Percentiles rank a stretch among this genome's conserved stretches.
These are phyloP conservation scores for Diophrys appendiculata DNA, from an alignment of 73 alveolate species.

Conservation along the genomic window DNA sequence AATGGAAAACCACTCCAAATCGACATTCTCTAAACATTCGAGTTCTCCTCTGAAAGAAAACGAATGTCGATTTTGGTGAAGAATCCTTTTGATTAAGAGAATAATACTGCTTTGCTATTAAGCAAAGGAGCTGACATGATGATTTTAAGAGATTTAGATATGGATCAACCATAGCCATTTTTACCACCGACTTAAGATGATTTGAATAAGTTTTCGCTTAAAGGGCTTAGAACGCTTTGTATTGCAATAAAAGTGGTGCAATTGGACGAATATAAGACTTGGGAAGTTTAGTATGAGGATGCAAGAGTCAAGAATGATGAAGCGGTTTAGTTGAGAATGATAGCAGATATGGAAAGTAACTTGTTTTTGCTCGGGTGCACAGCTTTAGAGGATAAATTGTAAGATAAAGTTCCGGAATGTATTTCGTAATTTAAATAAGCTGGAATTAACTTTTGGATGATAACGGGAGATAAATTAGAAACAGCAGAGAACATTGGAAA, in stretches of 20 bases:
- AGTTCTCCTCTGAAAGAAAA: slow-evolving; percentile 90
- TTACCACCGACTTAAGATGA: slow-evolving; percentile 67
- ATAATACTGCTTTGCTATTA: slow-evolving; percentile 58
- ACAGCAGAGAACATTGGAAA: slow-evolving; percentile 96
- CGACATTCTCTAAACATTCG: slow-evolving; percentile 76
- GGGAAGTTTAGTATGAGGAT: slow-evolving; percentile 70
- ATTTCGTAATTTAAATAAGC: slow-evolving; percentile 90
- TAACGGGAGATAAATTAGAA: slow-evolving; percentile 96
- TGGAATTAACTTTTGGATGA: slow-evolving; percentile 96
- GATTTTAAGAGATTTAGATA: slow-evolving; percentile 49
- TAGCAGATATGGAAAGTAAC: slow-evolving; percentile 72
- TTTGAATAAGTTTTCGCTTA: slow-evolving; percentile 65
- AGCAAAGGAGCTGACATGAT: slow-evolving; percentile 92
- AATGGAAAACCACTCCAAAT: slow-evolving; percentile 58
- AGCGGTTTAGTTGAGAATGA: slow-evolving; percentile 28
- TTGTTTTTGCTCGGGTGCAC: slow-evolving; percentile 86
- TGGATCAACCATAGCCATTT: slow-evolving; percentile 40
- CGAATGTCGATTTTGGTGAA: slow-evolving; percentile 82
- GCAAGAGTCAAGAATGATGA: slow-evolving; percentile 28
- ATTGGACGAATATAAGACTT: slow-evolving; percentile 56
- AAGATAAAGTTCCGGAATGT: slow-evolving; percentile 94
- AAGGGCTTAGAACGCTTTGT: slow-evolving; percentile 92
- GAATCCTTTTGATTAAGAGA: slow-evolving; percentile 60
- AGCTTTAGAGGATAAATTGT: slow-evolving; percentile 96
- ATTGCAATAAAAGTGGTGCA: slow-evolving; percentile 73